A percentile compares a stretch with the other conserved stretches of the same genome.
phyloP scores from a whole-genome alignment of 169 alveolate species.

The Plasmodium reichenowi region DNA sequence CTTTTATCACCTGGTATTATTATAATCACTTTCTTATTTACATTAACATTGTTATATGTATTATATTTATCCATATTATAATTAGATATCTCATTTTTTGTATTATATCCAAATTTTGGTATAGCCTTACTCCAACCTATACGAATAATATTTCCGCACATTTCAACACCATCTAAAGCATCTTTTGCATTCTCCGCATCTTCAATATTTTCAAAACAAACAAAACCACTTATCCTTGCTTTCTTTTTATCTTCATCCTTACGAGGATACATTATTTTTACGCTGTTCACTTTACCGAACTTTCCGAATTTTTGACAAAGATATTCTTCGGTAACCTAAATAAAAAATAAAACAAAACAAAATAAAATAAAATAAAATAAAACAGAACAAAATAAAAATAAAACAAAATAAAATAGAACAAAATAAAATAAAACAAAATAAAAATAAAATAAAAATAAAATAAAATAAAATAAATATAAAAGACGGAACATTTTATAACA shows the following conservation, averaged over 20 bases:
- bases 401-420: too few relatives aligned
- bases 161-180: slow-evolving; percentile 82
- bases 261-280: slow-evolving; percentile 90
- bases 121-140: slow-evolving; percentile 84
- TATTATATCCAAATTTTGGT: slow-evolving; percentile 22
- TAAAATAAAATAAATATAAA: not conserved
- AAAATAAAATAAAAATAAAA: not conserved
- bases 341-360: too few relatives aligned
- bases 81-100: slow-evolving; percentile 22
- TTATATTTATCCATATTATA: slow-evolving; percentile 23
- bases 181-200: slow-evolving; percentile 89
- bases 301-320: slow-evolving; percentile 86
- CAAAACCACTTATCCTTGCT: slow-evolving; percentile 88
- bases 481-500: too few relatives aligned
- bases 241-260: slow-evolving; percentile 87
- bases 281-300: slow-evolving; percentile 88
- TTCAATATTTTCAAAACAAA: slow-evolving; percentile 84
- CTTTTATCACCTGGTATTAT: slow-evolving; percentile 79
- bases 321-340: slow-evolving; percentile 88
- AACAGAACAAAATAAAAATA: too few relatives aligned
- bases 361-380: too few relatives aligned
- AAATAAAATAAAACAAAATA: too few relatives aligned
- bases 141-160: slow-evolving; percentile 86
- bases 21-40: slow-evolving; percentile 76
- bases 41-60: not conserved